Base-by-base conservation (phyloP, 2,329 filamentous ascomycete genomes). In the Amauroascus niger region DNA sequence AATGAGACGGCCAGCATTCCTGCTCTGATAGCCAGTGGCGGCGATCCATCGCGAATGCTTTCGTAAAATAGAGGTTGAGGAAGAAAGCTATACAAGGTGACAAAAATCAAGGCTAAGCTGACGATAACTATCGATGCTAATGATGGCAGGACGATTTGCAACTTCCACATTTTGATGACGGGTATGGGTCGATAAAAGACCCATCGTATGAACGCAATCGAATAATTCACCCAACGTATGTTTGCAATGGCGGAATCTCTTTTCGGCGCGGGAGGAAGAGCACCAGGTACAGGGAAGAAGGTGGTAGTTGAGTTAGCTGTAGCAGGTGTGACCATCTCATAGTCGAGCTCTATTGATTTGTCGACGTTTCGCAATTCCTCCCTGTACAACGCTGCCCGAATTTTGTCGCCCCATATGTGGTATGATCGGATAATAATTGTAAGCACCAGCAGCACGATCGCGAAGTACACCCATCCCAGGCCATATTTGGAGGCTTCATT, bases 1-100 rank as follows among this genome's bases (percentile, higher is more conserved):
- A 95, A 80, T 11, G 91, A 87, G 13, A 96, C 84, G 11, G 90
- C 84, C 54, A 96, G 81, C 91, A 96, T 96, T 46, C 91, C 91
- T 6, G 89, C 78, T 59, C 91, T 80, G 57, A 96, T 82, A 8
- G 90, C 88, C 53, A 97, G 68, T 0, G 91, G 91, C 26, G 91
- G 91, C 0, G 91, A 95, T 40, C 91, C 91, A 62, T 81, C 91
- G 44, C 78, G 78, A 61, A 96, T 95, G 68, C 87, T 93, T 64
- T 86, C 74, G 81, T 88, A 95, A 73, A 90, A 96, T 2, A 95
- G 77, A 1, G 91, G 91, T 61, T 91, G 88, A 45, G 87, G 88
- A 8, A 96, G 70, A 67, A 95, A 95, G 65, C 83, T 86, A 69
- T 93, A 95, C 3, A 95, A 76, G 0, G 84, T 76, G 43, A 87